Evolutionary conservation across 306 rosid genomes (phyloP), one percentile per base, ranked within the genome.

Genomic region (Cyclanthera cordifolia): DNA sequence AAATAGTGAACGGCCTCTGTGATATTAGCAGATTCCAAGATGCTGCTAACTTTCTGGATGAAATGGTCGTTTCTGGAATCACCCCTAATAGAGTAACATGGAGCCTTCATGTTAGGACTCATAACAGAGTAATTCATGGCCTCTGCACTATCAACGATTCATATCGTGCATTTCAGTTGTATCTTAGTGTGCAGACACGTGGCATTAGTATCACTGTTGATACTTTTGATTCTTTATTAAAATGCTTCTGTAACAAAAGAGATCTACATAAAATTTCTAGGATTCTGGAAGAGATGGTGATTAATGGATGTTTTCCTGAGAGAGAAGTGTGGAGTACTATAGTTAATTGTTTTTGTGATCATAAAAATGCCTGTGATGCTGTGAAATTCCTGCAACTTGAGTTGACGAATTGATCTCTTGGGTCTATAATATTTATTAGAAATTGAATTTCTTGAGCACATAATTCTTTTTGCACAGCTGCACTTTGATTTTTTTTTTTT

Each of bases 41-140:
- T 80, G 97, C 97, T 65, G 95, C 95, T 66, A 85, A 92, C 85
- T 81, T 87, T 76, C 75, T 92, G 72, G 97, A 92, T 78, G 97
- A 92, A 82, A 92, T 92, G 96, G 79, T 81, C 65, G 89, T 89
- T 67, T 76, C 86, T 2, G 82, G 95, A 46, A 73, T 82, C 78
- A 77, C 78, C 5, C 96, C 90, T 0, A 87, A 79, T 70, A 78
- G 90, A 73, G 8, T 83, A 75, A 92, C 88, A 53, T 87, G 97
- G 95, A 75, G 82, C 74, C 84, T 89, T 74, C 96, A 87, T 65
- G 85, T 79, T 47, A 83, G 70, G 78, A 85, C 88, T 52, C 90
- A 89, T 75, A 89, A 85, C 76, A 81, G 64, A 74, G 95, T 89
- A 68, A 90, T 83, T 60, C 85, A 80, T 61, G 93, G 98, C 30